Percentiles rank a stretch among this genome's conserved stretches.
Evolutionary conservation across 192 early-diverging fungal genomes (phyloP).

Genomic region (Coemansia sp.): DNA sequence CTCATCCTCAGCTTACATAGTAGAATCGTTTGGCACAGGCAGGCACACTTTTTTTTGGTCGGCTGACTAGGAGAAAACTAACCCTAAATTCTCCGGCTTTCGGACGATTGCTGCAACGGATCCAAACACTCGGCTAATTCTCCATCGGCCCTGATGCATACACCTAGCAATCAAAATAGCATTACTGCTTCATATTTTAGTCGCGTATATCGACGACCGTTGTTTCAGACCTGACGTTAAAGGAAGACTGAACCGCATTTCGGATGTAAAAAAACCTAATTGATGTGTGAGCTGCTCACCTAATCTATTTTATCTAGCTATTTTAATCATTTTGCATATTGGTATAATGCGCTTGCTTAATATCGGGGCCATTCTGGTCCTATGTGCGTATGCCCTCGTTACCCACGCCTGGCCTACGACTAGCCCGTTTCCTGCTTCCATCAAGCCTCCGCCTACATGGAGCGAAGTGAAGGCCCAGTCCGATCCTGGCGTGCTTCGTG

Average conservation of each 20-base stretch:
- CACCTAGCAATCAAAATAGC: neutral
- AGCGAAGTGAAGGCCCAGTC: conserved; percentile 5
- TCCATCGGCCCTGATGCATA: conserved; percentile 21
- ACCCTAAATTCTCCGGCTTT: neutral
- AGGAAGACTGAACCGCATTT: neutral
- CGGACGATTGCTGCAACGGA: neutral
- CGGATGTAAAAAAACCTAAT: neutral
- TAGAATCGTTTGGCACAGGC: no score
- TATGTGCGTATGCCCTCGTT: neutral
- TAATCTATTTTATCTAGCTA: no score
- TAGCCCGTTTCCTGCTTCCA: conserved; percentile 5
- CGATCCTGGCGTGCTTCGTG: conserved; percentile 7
- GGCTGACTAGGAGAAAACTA: no score
- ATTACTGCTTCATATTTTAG: neutral
- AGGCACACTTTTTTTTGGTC: no score
- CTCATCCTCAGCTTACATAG: conserved; percentile 1
- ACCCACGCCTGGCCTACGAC: conserved; percentile 14
- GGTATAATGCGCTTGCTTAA: neutral
- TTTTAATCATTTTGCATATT: no score
- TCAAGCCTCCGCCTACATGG: conserved; percentile 13
- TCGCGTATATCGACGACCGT: neutral
- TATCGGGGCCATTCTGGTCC: neutral
- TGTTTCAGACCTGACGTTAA: neutral
- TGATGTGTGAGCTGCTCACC: no score
- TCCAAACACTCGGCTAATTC: neutral